Evolutionary conservation across 2,329 filamentous ascomycete species (phyloP).

Genomic region (Monilinia fructigena): DNA sequence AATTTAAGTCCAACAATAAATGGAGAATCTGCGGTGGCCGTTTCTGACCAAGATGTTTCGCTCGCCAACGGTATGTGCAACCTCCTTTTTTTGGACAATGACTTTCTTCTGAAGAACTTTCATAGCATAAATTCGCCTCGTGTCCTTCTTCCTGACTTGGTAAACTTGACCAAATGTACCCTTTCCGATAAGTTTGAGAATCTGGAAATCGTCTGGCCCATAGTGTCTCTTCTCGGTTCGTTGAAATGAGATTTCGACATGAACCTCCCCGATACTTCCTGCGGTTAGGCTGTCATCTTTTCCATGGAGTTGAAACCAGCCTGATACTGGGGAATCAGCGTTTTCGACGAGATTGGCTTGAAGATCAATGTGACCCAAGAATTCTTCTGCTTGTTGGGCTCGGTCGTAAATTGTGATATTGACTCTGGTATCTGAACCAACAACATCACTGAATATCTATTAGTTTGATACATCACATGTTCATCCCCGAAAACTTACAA

Average conservation of each 20-base stretch:
- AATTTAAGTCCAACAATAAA: constrained; percentile 99
- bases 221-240: constrained; percentile 86
- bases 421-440: constrained; percentile 84
- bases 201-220: constrained; percentile 92
- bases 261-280: constrained; percentile 77
- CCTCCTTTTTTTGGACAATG: constrained; percentile 99
- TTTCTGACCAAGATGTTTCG: constrained; percentile 97
- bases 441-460: constrained; percentile 69
- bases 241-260: constrained; percentile 82
- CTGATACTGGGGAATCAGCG: constrained; percentile 69
- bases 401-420: constrained; percentile 93
- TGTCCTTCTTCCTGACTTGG: constrained; percentile 96
- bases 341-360: constrained; percentile 65
- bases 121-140: constrained; percentile 95
- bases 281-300: constrained; percentile 62
- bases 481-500: constrained; percentile 65
- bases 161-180: constrained; percentile 98
- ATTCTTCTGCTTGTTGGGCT: constrained; percentile 75
- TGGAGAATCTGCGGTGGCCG: constrained; percentile 90
- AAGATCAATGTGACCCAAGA: constrained; percentile 86
- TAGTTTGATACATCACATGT: constrained; percentile 26
- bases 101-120: constrained; percentile 99
- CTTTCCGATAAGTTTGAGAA: constrained; percentile 94
- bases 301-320: constrained; percentile 81
- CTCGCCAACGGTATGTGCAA: constrained; percentile 94